Conservation (phyloP, 495 filamentous ascomycete genomes). For the Staphylotrichum longicolle region DNA sequence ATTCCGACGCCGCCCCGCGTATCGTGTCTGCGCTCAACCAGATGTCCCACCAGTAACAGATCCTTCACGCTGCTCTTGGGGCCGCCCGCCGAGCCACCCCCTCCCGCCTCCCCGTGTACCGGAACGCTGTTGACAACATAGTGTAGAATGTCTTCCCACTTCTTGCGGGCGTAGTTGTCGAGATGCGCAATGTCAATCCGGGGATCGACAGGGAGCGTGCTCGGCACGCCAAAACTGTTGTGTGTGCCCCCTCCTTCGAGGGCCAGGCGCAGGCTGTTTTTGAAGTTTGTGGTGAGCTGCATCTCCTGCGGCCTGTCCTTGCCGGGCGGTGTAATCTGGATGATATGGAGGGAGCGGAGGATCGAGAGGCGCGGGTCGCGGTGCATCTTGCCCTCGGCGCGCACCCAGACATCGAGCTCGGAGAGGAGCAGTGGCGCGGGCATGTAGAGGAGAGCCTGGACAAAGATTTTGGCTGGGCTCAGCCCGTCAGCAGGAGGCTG, state of each 20-base stretch:
- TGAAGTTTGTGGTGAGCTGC: conserved; percentile 71
- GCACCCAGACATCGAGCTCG: conserved; percentile 83
- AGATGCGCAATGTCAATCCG: conserved; percentile 64
- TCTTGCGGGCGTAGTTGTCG: conserved; percentile 80
- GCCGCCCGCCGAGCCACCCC: conserved; percentile 33
- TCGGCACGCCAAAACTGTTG: conserved; percentile 85
- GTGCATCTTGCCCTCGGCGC: conserved; percentile 66
- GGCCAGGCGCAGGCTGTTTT: conserved; percentile 71
- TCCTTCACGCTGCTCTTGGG: conserved; percentile 80
- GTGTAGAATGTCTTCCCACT: conserved; percentile 94
- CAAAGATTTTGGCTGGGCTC: conserved; percentile 82
- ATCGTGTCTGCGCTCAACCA: conserved; percentile 64
- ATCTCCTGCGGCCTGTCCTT: conserved; percentile 62
- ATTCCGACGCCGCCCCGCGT: conserved; percentile 60
- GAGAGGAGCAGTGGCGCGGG: conserved; percentile 67
- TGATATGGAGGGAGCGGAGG: conserved; percentile 78
- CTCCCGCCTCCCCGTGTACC: conserved; percentile 30
- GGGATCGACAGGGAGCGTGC: conserved; percentile 54
- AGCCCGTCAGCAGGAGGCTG: conserved; percentile 11
- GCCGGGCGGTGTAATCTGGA: conserved; percentile 57
- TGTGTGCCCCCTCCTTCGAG: conserved; percentile 83
- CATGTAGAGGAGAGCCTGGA: conserved; percentile 90
- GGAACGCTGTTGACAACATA: conserved; percentile 75
- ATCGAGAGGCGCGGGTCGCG: conserved; percentile 77
- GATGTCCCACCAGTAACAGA: conserved; percentile 71